These are phyloP conservation scores for Lunularia cruciata DNA, from an alignment of 225 moss, liverwort and hornwort genomes.

Conservation along the genomic window DNA sequence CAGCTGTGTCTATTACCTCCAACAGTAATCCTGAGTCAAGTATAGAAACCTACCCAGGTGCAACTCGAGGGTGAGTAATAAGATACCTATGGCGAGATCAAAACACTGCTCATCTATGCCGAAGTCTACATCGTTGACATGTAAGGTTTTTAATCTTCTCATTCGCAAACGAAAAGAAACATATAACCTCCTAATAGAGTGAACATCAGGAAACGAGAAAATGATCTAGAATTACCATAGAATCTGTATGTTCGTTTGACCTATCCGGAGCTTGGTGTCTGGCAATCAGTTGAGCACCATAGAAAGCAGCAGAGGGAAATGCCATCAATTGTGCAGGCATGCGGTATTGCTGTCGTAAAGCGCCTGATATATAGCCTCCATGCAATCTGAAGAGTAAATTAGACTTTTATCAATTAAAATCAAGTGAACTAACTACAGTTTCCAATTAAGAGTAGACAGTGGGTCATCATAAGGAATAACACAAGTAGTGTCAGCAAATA, in stretches of 20 bases:
- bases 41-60: constrained; percentile 19
- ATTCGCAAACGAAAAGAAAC: no score
- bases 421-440: no score
- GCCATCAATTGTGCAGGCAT: constrained; percentile 50
- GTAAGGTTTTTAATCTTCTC: no score
- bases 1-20: constrained; percentile 51
- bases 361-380: constrained; percentile 29
- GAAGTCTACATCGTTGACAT: no score
- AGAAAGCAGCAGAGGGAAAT: constrained; percentile 49
- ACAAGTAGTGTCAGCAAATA: no score
- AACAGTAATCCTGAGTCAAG: constrained; percentile 31
- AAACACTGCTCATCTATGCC: no score
- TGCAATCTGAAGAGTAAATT: constrained; percentile 20
- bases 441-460: no score
- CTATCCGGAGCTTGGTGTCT: constrained; percentile 12
- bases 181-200: no score
- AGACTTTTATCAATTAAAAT: no score
- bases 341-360: constrained; percentile 46
- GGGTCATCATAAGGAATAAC: no score
- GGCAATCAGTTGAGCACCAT: constrained; percentile 38
- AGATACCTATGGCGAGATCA: no score
- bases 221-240: constrained; percentile 15
- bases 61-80: background rate
- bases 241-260: background rate
- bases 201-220: background rate